These are phyloP conservation scores for Lathyrus tuberosus DNA, from an alignment of 306 rosid genomes.

Conservation along the genomic window DNA sequence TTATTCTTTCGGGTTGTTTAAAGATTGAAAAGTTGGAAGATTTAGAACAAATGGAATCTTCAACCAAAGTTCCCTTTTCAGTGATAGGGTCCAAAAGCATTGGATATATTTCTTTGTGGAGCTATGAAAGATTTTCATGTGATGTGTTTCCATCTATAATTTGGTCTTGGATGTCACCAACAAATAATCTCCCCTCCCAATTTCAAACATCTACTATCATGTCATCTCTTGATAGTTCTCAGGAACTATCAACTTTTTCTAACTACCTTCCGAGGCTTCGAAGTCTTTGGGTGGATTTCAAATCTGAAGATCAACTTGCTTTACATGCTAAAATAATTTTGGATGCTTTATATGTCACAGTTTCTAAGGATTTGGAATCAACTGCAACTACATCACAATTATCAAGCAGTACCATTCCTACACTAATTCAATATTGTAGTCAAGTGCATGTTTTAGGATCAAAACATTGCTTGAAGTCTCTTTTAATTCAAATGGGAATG, in stretches of 20 bases:
- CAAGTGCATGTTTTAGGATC: background rate
- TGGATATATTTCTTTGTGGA: constrained; percentile 38
- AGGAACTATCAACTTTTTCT: background rate
- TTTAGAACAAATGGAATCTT: no score
- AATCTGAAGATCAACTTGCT: constrained; percentile 8
- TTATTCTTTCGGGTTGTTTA: no score
- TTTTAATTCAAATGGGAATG: constrained; percentile 32
- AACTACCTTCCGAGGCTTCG: constrained; percentile 9
- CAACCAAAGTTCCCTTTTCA: no score
- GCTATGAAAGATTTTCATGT: constrained; percentile 31
- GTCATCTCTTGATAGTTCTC: constrained; percentile 10
- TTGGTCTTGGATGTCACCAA: constrained; percentile 45
- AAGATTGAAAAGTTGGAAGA: no score
- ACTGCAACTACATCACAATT: constrained; percentile 21
- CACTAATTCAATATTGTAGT: no score
- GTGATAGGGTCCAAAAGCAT: background rate
- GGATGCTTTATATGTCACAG: constrained; percentile 2
- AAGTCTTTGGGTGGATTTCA: constrained; percentile 14
- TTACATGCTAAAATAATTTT: background rate
- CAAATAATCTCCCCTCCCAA: background rate
- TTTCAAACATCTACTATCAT: background rate
- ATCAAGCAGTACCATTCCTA: no score
- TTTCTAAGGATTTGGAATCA: background rate
- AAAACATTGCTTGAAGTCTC: background rate
- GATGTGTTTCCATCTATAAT: constrained; percentile 37